Conservation (phyloP, 345 rosid species). For the Heritiera fomes region DNA sequence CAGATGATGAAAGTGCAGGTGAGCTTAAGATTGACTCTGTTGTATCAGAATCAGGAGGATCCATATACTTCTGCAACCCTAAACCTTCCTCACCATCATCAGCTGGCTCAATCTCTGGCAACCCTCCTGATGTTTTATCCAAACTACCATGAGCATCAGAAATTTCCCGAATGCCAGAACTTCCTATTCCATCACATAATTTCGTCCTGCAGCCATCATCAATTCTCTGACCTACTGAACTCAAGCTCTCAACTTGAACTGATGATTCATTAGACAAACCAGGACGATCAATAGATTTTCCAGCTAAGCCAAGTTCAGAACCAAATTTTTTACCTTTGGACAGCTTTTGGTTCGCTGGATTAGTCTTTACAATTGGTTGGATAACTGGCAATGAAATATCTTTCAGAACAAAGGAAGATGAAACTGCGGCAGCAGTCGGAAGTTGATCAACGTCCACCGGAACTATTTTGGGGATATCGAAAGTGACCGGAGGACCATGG, state of each 20-base stretch:
- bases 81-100: slow-evolving; percentile 19
- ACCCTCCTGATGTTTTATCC: slow-evolving; percentile 21
- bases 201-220: slow-evolving; percentile 15
- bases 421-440: slow-evolving; percentile 57
- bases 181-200: slow-evolving; percentile 25
- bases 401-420: slow-evolving; percentile 33
- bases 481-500: slow-evolving; percentile 57
- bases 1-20: slow-evolving; percentile 36
- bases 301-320: slow-evolving; percentile 10
- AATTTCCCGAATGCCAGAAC: slow-evolving; percentile 26
- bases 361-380: slow-evolving; percentile 50
- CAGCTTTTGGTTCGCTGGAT: slow-evolving; percentile 25
- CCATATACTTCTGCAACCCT: slow-evolving; percentile 31
- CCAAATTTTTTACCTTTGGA: slow-evolving; percentile 25
- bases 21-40: slow-evolving; percentile 37
- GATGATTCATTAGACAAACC: slow-evolving; percentile 33
- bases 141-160: slow-evolving; percentile 27
- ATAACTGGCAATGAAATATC: slow-evolving; percentile 53
- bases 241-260: slow-evolving; percentile 29
- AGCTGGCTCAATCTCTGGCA: slow-evolving; percentile 15
- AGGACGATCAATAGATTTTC: slow-evolving; percentile 4
- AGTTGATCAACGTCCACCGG: slow-evolving; percentile 62
- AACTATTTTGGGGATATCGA: slow-evolving; percentile 56
- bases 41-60: slow-evolving; percentile 29
- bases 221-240: slow-evolving; percentile 16